Evolutionary conservation across 768 basidiomycete genomes (phyloP).

Genomic region (Russula earlei): DNA sequence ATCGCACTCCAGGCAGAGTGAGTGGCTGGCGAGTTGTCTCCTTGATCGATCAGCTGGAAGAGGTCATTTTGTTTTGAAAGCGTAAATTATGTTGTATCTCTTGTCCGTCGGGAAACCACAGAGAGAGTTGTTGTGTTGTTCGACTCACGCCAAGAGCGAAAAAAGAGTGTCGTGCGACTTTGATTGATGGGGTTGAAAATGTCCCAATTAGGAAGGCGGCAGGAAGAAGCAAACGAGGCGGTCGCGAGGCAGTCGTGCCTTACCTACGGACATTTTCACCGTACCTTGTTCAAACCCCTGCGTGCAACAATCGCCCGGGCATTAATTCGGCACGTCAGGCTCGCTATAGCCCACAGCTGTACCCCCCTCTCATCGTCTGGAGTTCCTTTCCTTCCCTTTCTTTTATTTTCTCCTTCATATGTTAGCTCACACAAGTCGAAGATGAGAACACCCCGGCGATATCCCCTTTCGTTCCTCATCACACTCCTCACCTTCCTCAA

Average conservation of each 20-base stretch:
- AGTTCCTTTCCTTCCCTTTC: neutral
- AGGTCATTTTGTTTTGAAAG: too few species aligned
- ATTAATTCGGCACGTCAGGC: neutral
- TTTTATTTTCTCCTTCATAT: neutral
- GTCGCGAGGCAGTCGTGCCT: constrained; percentile 9
- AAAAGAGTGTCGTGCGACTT: too few species aligned
- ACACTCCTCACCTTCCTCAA: constrained; percentile 24
- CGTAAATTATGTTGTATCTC: too few species aligned
- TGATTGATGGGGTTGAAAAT: neutral
- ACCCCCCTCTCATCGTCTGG: neutral
- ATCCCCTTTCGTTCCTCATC: constrained; percentile 19
- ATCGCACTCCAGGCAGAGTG: too few species aligned
- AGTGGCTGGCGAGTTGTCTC: too few species aligned
- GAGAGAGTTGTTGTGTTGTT: too few species aligned
- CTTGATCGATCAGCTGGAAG: too few species aligned
- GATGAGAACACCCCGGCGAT: constrained; percentile 12
- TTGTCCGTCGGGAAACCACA: too few species aligned
- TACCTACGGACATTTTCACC: neutral
- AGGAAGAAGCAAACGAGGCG: neutral
- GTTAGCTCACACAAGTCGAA: neutral
- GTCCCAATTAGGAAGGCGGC: neutral
- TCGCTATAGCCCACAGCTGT: neutral
- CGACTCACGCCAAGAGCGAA: too few species aligned
- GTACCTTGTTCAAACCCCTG: neutral
- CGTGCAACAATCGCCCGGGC: neutral